Evolutionary conservation across 352 stramenopile genomes (phyloP), one percentile per base, ranked within the genome.

Genomic region (Pythium aristosporum): DNA sequence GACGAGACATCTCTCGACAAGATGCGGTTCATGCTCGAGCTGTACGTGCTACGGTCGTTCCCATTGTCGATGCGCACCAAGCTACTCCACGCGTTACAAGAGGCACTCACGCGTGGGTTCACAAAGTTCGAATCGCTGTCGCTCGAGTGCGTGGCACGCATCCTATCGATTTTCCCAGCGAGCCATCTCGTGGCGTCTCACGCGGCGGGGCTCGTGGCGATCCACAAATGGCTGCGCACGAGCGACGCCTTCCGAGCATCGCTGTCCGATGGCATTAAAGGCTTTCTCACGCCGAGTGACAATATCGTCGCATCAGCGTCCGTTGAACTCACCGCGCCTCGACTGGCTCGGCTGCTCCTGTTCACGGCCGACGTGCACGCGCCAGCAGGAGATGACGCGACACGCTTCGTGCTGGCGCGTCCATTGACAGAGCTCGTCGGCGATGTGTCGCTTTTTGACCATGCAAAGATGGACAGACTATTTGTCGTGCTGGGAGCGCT

Each of bases 31-130:
- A 74, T 92, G 34, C 70, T 93, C 42, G 79, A 91, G 34, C 75
- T 91, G 2, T 80, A 92, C 62, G 80, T 89, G 7, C 74, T 92
- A 69, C 80, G 77, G 7, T 93, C 86, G 28, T 93, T 91, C 56
- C 78, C 84, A 16, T 74, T 89, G 47, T 75, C 74, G 12, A 89
- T 89, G 49, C 76, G 79, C 42, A 71, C 62, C 23, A 78, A 80
- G 34, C 77, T 82, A 61, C 75, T 89, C 32, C 63, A 62, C 43
- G 68, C 82, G 3, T 37, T 92, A 15, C 73, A 69, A 23, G 59
- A 84, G 11, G 74, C 73, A 18, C 74, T 94, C 7, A 91, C 85
- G 10, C 60, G 73, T 20, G 83, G 77, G 0, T 91, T 89, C 60
- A 82, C 82, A 5, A 48, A 49, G 37, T 60, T 36, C 1, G 56